Evolutionary conservation across 441 rosid genomes (phyloP), one percentile per base, ranked within the genome.

Genomic region (Erodium chrysanthum): DNA sequence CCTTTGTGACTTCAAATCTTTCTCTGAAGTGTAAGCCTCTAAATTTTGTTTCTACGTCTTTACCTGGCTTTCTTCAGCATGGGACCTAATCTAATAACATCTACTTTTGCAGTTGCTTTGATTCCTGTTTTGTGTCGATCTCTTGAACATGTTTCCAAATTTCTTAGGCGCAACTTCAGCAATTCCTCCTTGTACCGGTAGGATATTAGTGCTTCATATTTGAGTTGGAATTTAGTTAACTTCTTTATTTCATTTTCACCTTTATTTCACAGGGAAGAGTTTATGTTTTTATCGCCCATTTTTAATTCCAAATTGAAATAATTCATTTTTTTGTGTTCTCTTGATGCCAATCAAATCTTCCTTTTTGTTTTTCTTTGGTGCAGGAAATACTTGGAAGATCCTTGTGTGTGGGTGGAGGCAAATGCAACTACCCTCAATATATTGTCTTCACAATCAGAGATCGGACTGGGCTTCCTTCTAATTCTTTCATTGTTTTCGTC

Each of bases 391-490:
- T 82, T 94, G 84, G 96, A 94, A 81, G 96, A 86, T 66, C 87
- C 88, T 66, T 94, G 99, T 71, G 89, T 91, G 54, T 94, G 97
- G 99, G 94, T 91, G 79, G 97, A 87, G 76, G 88, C 97, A 7
- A 94, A 91, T 77, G 74, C 88, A 65, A 81, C 96, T 69, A 89
- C 96, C 12, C 90, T 94, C 22, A 83, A 76, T 84, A 88, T 94
- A 62, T 84, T 94, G 42, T 86, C 96, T 37, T 91, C 99, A 4
- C 89, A 94, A 71, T 85, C 91, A 56, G 99, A 94, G 83, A 84
- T 94, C 77, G 97, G 90, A 59, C 78, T 91, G 68, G 99, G 99
- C 73, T 82, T 91, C 77, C 87, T 94, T 75, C 78, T 94, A 35
- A 66, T 88, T 0, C 42, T 91, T 67, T 89, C 98, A 63, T 75